These are phyloP conservation scores for Brassica balearica DNA, from an alignment of 441 rosid genomes.

Conservation along the genomic window DNA sequence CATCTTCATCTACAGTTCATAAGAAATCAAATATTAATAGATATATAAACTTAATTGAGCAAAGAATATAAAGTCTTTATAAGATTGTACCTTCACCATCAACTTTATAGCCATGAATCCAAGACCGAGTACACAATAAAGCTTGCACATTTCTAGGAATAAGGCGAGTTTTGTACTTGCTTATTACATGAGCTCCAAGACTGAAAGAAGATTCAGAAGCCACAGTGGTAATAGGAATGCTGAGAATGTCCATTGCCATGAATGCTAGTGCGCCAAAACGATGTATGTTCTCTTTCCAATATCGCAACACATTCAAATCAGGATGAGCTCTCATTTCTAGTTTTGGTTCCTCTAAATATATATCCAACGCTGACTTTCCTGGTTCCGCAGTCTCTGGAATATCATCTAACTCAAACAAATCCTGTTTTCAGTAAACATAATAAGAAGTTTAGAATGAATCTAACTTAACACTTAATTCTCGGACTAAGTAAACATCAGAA, in stretches of 20 bases:
- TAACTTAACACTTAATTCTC: too few relatives aligned
- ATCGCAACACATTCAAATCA: neutral
- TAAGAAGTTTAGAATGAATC: neutral
- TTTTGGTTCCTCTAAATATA: neutral
- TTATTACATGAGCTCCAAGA: too few relatives aligned
- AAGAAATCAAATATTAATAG: neutral
- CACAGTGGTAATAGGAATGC: neutral
- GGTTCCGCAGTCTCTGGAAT: neutral
- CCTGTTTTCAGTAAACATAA: neutral
- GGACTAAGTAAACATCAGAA: too few relatives aligned
- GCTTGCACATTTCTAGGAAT: too few relatives aligned
- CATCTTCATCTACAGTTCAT: neutral
- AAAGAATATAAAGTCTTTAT: neutral
- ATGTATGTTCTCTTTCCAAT: neutral
- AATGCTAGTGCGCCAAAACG: neutral
- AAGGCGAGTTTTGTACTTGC: too few relatives aligned
- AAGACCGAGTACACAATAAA: neutral
- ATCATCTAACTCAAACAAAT: slow-evolving; percentile 4
- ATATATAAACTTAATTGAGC: neutral
- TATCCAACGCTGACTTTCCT: neutral
- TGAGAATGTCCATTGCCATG: neutral
- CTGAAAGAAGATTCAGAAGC: neutral
- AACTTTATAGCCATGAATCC: neutral
- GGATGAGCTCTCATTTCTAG: neutral
- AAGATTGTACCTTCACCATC: neutral